Evolutionary conservation across 768 basidiomycete genomes (phyloP), one percentile per base, ranked within the genome.

Genomic region (Inosperma sp.): DNA sequence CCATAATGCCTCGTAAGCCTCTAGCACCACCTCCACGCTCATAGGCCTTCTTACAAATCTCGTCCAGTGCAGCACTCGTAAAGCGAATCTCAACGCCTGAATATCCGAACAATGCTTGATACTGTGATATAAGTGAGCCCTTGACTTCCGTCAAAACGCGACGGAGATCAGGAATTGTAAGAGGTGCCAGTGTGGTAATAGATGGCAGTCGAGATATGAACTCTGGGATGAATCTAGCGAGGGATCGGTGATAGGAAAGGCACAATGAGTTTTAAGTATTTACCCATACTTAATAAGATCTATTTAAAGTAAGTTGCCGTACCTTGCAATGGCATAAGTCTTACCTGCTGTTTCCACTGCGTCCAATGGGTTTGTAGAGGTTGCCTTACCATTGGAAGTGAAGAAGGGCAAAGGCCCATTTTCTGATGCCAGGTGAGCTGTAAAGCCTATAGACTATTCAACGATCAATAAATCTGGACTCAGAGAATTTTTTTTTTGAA

Each of bases 181-280:
- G 75, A 5, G 88, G 86, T 5, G 85, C 67, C 5, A 98, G 77
- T 1, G 91, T 83, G 4, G 94, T 88, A 29, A 93, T 77, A n/a
- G 92, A 86, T 4, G 94, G 94, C n/a, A 96, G 69, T 23, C 95
- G 87, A 14, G 89, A 92, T 44, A 95, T 79, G 59, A 98, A 97
- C 69, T 98, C 94, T 19, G 94, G 94, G 51, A 97, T 97, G 56
- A 96, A 88, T 3, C 88, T 88, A 51, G 6, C 39, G 25, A 23
- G 16, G 21, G 49, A 27, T 57, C 49, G n/a, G 42, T 41, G 16
- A 25, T 37, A 30, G 58, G 35, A 19, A 12, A 39, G 7, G 17
- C 4, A 31, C 7, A 29, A 19, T 23, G 44, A 26, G 17, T 36
- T 30, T 43, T 25, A 26, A 49, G 14, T 8, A 36, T 56, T 55